Evolutionary conservation across 75 land plant species (phyloP), one percentile per base, ranked within the genome.

Genomic region (Pinus albicaulis): DNA sequence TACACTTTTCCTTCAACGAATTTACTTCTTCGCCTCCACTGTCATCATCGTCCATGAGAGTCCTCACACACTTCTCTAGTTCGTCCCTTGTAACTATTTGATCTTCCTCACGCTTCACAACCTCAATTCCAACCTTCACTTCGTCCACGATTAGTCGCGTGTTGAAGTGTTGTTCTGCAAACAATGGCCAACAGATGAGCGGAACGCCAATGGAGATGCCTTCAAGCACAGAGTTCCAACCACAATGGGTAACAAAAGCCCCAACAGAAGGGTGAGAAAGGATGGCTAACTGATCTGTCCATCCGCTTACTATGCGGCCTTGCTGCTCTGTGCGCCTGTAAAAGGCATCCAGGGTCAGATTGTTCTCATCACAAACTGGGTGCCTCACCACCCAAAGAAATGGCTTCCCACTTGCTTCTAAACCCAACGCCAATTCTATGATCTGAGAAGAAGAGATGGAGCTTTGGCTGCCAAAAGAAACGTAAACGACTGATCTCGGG

Each of bases 1-100:
- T 71, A 38, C 41, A 4, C 0, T 38, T 38, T 2, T 38, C 41
- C 61, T 76, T 79, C 76, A 70, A 75, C 76, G 66, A 57, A 44
- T 79, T 68, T 0, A 89, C 91, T 38, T 36, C 78, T 56, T 86
- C 87, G 3, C 3, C 41, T 38, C 41, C 41, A 38, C 41, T 2
- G 41, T 3, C 41, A 38, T 38, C 41, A 34, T 85, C 90, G 14
- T 69, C 83, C 90, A 93, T 85, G 44, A 93, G 59, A 38, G 59
- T 81, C 60, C 66, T 84, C 82, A 91, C 89, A 13, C 57, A 58
- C 66, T 79, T 74, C 65, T 75, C 77, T 53, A 93, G 57, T 24
- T 83, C 89, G 56, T 78, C 86, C 66, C 71, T 36, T 55, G 22
- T 59, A 72, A 89, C 87, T 13, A 81, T 4, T 71, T 56, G 0